Percentiles rank a stretch among this genome's conserved stretches.
phyloP scores from a whole-genome alignment of 306 rosid species.

The Cucumis cinereus region DNA sequence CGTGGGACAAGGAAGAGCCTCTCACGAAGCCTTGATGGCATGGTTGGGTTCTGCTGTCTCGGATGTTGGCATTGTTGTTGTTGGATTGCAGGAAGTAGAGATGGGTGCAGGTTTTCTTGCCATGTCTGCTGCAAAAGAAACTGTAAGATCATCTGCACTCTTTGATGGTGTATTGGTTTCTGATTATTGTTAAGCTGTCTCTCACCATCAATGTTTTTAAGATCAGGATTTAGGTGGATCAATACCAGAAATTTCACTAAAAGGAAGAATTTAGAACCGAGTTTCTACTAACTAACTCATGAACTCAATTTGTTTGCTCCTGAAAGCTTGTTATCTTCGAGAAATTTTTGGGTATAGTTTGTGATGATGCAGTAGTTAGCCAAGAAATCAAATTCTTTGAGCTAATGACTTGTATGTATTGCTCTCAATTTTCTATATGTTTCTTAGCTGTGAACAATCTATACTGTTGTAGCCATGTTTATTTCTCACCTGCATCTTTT shows the following conservation, averaged over 20 bases:
- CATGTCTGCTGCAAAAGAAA: slow-evolving; percentile 99
- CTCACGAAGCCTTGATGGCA: slow-evolving; percentile 60
- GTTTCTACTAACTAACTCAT: neutral
- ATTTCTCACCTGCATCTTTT: neutral
- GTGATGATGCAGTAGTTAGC: neutral
- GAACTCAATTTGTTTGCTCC: neutral
- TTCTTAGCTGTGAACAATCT: neutral
- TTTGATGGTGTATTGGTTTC: slow-evolving; percentile 10
- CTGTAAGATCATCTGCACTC: slow-evolving; percentile 36
- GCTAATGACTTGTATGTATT: neutral
- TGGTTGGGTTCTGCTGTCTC: slow-evolving; percentile 87
- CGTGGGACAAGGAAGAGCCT: slow-evolving; percentile 97
- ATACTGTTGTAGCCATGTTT: neutral
- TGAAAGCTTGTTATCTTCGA: neutral
- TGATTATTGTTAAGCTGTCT: neutral
- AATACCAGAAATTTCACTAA: neutral
- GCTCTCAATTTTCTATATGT: neutral
- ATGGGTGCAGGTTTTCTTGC: slow-evolving; percentile 99
- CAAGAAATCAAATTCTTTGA: neutral
- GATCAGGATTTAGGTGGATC: neutral
- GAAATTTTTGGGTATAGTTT: neutral
- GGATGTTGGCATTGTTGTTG: slow-evolving; percentile 90
- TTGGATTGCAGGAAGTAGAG: slow-evolving; percentile 97
- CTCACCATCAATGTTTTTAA: slow-evolving; percentile 1
- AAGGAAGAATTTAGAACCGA: neutral